A percentile compares a stretch with the other conserved stretches of the same genome.
Evolutionary conservation across 2,329 filamentous ascomycete species (phyloP).

Genomic region (Beauveria pseudobassiana): DNA sequence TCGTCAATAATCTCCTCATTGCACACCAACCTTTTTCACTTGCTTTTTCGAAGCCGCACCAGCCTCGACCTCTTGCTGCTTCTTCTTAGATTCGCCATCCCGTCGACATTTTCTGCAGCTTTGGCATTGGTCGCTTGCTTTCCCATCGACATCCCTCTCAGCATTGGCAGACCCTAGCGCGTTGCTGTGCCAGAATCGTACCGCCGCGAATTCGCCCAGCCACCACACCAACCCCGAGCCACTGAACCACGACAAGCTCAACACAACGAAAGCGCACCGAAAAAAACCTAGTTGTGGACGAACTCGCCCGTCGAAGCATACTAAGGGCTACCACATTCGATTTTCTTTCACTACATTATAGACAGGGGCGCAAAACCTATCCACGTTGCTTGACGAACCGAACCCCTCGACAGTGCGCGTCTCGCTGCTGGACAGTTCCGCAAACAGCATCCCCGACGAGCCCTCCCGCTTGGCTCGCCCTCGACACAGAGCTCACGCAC

Average conservation of each 20-base stretch:
- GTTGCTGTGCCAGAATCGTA: slow-evolving; percentile 2
- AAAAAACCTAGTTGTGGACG: too few species aligned
- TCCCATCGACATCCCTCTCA: background rate
- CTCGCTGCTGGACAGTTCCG: background rate
- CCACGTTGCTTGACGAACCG: background rate
- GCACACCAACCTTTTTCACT: background rate
- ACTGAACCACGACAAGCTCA: background rate
- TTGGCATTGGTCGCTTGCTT: background rate
- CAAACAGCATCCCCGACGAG: slow-evolving; percentile 4
- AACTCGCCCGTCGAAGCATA: background rate
- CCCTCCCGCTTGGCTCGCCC: slow-evolving; percentile 1
- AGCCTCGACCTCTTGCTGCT: background rate
- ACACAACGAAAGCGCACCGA: background rate
- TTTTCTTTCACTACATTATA: background rate
- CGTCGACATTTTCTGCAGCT: background rate
- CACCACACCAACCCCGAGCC: background rate
- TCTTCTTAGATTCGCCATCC: background rate
- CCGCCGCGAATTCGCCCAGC: background rate
- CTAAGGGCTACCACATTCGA: background rate
- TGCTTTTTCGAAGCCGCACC: background rate
- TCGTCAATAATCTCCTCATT: slow-evolving; percentile 7
- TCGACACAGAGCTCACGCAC: slow-evolving; percentile 4
- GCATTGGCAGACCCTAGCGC: background rate
- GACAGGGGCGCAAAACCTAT: background rate
- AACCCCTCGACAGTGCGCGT: background rate